Conservation (phyloP, 179 eudicot species). For the Beta macrorhiza region DNA sequence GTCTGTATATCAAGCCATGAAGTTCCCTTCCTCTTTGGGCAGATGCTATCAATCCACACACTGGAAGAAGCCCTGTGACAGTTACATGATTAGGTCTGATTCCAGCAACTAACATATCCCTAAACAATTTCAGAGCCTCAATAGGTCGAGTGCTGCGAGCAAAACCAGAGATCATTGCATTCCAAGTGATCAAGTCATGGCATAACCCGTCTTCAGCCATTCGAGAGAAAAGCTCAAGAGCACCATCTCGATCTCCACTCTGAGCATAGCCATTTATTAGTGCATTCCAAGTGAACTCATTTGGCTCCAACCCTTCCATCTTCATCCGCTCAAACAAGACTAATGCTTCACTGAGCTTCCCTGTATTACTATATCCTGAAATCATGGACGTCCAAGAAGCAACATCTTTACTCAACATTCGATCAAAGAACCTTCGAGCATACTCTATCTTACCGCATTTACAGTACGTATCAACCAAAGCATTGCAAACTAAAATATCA, state of each 20-base stretch:
- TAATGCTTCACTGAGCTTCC: constrained; percentile 38
- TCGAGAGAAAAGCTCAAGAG: constrained; percentile 35
- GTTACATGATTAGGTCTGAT: constrained; percentile 60
- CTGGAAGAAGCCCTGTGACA: constrained; percentile 58
- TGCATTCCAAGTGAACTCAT: constrained; percentile 66
- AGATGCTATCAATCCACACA: constrained; percentile 47
- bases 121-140: constrained; percentile 48
- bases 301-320: constrained; percentile 49
- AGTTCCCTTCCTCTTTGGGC: constrained; percentile 47
- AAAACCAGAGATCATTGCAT: constrained; percentile 61
- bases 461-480: constrained; percentile 61
- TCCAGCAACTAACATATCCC: constrained; percentile 49
- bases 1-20: constrained; percentile 53
- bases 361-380: constrained; percentile 46
- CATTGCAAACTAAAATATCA: constrained; percentile 47
- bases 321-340: constrained; percentile 55
- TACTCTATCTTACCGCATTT: constrained; percentile 42
- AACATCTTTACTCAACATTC: constrained; percentile 47
- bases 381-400: constrained; percentile 70
- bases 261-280: constrained; percentile 51
- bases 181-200: constrained; percentile 56
- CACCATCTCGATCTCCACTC: constrained; percentile 48
- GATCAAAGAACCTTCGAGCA: constrained; percentile 56
- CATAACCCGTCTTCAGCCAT: constrained; percentile 43
- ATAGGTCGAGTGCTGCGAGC: constrained; percentile 39